These are phyloP conservation scores for Hippophae gyantsensis DNA, from an alignment of 306 rosid genomes.

Conservation along the genomic window DNA sequence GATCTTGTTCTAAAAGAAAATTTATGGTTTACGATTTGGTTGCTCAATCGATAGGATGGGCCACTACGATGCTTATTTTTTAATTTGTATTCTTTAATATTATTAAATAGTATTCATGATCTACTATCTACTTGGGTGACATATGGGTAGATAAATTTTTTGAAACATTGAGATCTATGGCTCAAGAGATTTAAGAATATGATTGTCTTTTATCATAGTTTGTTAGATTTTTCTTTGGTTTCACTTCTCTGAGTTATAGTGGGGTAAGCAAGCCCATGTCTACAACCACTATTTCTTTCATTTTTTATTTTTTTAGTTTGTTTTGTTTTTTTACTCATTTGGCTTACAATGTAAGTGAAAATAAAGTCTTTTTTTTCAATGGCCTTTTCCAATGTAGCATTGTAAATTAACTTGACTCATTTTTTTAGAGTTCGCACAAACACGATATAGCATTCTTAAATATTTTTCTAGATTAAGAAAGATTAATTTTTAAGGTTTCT, in stretches of 20 bases:
- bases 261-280: conserved; percentile 35
- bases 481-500: conserved; percentile 16
- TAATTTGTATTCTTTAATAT: too few species aligned
- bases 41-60: too few species aligned
- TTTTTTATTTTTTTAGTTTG: conserved; percentile 3
- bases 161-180: not conserved
- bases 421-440: not conserved
- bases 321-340: conserved; percentile 7
- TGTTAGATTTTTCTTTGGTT: conserved; percentile 40
- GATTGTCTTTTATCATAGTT: conserved; percentile 36
- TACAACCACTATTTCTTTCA: conserved; percentile 3
- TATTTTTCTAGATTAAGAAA: conserved; percentile 24
- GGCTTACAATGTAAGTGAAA: conserved; percentile 44
- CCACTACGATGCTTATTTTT: too few species aligned
- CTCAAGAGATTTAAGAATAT: conserved; percentile 44
- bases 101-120: too few species aligned
- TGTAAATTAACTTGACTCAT: conserved; percentile 25
- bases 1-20: too few species aligned
- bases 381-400: conserved; percentile 26
- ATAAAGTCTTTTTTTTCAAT: not conserved
- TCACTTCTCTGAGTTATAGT: conserved; percentile 69
- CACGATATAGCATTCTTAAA: conserved; percentile 6
- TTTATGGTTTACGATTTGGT: too few species aligned
- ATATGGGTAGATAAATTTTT: too few species aligned
- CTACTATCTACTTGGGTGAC: too few species aligned